Evolutionary conservation across 768 basidiomycete genomes (phyloP), one percentile per base, ranked within the genome.

Genomic region (Mycena vulgaris): DNA sequence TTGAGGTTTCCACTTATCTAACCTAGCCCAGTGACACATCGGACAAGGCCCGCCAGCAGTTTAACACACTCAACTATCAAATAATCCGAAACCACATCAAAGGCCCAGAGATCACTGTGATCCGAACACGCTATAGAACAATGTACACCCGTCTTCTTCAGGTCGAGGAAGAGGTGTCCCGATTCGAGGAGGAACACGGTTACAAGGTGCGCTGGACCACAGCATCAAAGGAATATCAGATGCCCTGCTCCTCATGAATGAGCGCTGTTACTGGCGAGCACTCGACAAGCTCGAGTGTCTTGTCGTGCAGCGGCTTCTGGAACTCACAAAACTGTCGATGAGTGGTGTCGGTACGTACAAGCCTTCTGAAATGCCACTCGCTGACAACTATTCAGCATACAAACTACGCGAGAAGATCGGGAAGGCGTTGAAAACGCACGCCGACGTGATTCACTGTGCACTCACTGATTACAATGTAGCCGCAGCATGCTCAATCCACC

Each of bases 301-400:
- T 25, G 49, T 51, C 27, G 49, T 51, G 7, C 23, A 51, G 28
- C 49, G 49, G 49, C 23, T 51, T 4, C 25, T 51, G 6, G 28
- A 51, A 17, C 7, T 51, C 7, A 51, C 49, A 7, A 51, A 51
- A 19, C 25, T 51, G 7, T 13, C 19, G 4, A 28, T 51, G 49
- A 51, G 28, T 51, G 49, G 49, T 25, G 49, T 51, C 49, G 49
- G 49, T 51, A 28, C 28, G 49, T 27, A n/a, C n/a, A n/a, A n/a
- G n/a, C n/a, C n/a, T n/a, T n/a, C n/a, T n/a, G n/a, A n/a, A n/a
- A n/a, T n/a, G n/a, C n/a, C n/a, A n/a, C n/a, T n/a, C n/a, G n/a
- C n/a, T n/a, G n/a, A n/a, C n/a, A n/a, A n/a, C n/a, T n/a, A n/a
- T n/a, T 4, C 25, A 51, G 49, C 19, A 8, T 51, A 51, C 28